A percentile compares a stretch with the other conserved stretches of the same genome.
Conservation (phyloP, 805 yeast genomes). For the Lipomyces yamadae region DNA sequence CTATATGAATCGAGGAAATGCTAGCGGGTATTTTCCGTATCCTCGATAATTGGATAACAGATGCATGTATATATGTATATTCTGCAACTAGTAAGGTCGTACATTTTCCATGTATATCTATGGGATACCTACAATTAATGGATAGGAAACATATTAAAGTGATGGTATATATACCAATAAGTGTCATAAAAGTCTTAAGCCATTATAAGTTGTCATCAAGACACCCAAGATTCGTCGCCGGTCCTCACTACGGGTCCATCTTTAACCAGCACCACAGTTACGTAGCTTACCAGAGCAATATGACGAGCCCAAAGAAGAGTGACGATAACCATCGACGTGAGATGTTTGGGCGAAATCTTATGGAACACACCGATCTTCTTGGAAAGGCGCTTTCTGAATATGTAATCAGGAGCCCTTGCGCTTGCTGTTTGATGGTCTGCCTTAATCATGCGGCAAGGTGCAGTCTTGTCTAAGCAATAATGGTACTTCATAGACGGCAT, state of each 20-base stretch:
- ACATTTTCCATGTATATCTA: conserved; percentile 2
- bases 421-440: not conserved
- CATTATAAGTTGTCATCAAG: not conserved
- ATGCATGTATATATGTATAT: too few species aligned
- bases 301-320: conserved; percentile 7
- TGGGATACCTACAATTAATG: not conserved
- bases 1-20: conserved; percentile 1
- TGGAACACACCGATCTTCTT: not conserved
- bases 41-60: conserved; percentile 15
- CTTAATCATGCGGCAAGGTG: not conserved
- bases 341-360: not conserved
- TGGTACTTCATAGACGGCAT: conserved; percentile 7
- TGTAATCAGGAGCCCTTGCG: not conserved
- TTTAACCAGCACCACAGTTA: not conserved
- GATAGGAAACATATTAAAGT: not conserved
- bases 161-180: not conserved
- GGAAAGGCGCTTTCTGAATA: not conserved
- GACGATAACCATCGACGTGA: not conserved
- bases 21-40: conserved; percentile 22
- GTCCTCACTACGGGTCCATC: not conserved
- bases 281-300: conserved; percentile 6
- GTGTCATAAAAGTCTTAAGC: not conserved
- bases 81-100: not conserved
- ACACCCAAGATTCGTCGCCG: not conserved
- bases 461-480: not conserved